A percentile compares a stretch with the other conserved stretches of the same genome.
phyloP scores from a whole-genome alignment of 2,329 filamentous ascomycete species.

The Penicillium sp. region DNA sequence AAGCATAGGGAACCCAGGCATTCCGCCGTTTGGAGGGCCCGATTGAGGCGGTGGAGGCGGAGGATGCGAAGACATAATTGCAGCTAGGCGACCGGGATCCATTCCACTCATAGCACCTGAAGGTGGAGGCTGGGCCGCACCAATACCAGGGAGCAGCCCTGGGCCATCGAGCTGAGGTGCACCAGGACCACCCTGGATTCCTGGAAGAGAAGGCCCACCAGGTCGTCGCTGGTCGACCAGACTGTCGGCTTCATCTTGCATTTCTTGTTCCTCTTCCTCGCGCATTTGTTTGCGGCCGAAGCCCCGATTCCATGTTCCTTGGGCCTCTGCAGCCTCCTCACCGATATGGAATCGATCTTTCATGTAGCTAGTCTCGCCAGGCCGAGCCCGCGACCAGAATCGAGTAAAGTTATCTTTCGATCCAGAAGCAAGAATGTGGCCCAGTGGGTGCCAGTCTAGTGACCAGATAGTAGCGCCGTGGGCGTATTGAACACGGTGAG shows the following conservation, averaged over 20 bases:
- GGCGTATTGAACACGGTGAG: conserved; percentile 81
- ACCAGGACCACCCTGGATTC: conserved; percentile 58
- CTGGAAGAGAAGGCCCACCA: conserved; percentile 54
- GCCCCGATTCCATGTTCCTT: conserved; percentile 89
- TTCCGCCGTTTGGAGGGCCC: conserved; percentile 6
- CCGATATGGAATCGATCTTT: conserved; percentile 96
- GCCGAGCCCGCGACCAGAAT: conserved; percentile 91
- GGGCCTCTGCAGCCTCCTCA: conserved; percentile 86
- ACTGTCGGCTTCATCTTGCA: conserved; percentile 90
- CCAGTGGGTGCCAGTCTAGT: conserved; percentile 94
- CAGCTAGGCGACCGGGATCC: conserved; percentile 43
- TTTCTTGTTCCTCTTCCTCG: conserved; percentile 91
- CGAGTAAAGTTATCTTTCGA: conserved; percentile 96
- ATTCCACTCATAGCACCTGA: conserved; percentile 50
- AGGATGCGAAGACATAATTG: conserved; percentile 50
- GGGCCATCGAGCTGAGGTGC: conserved; percentile 44
- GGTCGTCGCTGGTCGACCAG: conserved; percentile 88
- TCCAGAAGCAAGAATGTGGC: conserved; percentile 91
- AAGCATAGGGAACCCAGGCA: conserved; percentile 41
- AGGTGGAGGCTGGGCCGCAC: conserved; percentile 43
- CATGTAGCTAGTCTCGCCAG: conserved; percentile 80
- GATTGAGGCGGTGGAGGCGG: conserved; percentile 31
- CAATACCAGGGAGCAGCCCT: conserved; percentile 50
- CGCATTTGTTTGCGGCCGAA: conserved; percentile 76
- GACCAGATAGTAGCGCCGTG: conserved; percentile 98